These are phyloP conservation scores for Graphilbum sp. DNA, from an alignment of 2,329 filamentous ascomycete genomes.

Conservation along the genomic window DNA sequence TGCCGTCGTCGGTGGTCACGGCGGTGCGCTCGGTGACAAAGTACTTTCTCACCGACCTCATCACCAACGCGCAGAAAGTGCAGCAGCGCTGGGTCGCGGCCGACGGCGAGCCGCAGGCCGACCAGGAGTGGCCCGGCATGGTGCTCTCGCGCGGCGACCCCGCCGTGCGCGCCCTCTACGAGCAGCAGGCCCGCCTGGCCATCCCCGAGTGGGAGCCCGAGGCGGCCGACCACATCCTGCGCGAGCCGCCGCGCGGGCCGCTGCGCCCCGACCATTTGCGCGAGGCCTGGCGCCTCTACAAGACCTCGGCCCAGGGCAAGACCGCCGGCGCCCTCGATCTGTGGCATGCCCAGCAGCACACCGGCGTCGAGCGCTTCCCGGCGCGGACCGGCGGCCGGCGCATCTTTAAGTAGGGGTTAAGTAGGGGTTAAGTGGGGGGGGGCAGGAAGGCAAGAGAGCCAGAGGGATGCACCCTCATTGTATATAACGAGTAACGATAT, in stretches of 20 bases:
- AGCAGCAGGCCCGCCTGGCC: conserved; percentile 15
- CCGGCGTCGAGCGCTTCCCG: conserved; percentile 43
- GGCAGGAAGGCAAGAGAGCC: neutral
- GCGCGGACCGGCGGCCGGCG: conserved; percentile 32
- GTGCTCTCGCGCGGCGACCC: conserved; percentile 12
- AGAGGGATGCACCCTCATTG: too few relatives aligned
- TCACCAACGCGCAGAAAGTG: conserved; percentile 53
- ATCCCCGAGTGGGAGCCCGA: conserved; percentile 12
- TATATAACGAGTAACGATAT: too few relatives aligned
- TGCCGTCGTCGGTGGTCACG: conserved; percentile 55
- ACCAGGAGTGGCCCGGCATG: conserved; percentile 20
- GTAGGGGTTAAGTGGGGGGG: conserved; percentile 4
- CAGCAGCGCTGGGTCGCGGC: conserved; percentile 55
- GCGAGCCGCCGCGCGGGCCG: conserved; percentile 32
- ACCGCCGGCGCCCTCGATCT: conserved; percentile 42
- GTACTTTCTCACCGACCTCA: conserved; percentile 59
- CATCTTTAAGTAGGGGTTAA: conserved; percentile 24
- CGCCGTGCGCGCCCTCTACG: conserved; percentile 16
- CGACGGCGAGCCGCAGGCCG: conserved; percentile 36
- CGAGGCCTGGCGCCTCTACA: conserved; percentile 56
- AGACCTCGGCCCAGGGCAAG: conserved; percentile 43
- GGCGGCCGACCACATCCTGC: conserved; percentile 16
- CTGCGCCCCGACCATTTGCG: conserved; percentile 59
- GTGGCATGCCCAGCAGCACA: conserved; percentile 44
- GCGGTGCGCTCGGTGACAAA: conserved; percentile 65